phyloP scores from a whole-genome alignment of 2,329 filamentous ascomycete genomes.

The Penicillium paneum region DNA sequence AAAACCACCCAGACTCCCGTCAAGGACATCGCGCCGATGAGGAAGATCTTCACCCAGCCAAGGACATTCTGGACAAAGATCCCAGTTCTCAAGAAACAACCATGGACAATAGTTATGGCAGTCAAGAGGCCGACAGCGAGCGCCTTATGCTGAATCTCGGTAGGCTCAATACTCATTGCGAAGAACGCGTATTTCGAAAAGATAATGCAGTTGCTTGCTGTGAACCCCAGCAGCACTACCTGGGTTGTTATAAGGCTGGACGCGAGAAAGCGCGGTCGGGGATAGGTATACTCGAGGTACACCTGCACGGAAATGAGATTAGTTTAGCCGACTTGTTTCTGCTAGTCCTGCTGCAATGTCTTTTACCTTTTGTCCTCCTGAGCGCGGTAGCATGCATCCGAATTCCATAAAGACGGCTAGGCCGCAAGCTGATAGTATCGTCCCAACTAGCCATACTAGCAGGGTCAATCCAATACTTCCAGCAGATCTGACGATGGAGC shows the following conservation, averaged over 20 bases:
- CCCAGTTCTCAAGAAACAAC: slow-evolving; percentile 55
- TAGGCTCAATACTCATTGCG: slow-evolving; percentile 52
- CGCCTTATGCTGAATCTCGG: slow-evolving; percentile 52
- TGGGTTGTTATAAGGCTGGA: slow-evolving; percentile 63
- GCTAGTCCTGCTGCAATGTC: slow-evolving; percentile 46
- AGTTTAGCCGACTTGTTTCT: slow-evolving; percentile 38
- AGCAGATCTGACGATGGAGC: slow-evolving; percentile 62
- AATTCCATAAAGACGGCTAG: slow-evolving; percentile 64
- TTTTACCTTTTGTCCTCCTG: slow-evolving; percentile 62
- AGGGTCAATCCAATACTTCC: slow-evolving; percentile 65
- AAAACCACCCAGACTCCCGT: slow-evolving; percentile 60
- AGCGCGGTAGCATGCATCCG: slow-evolving; percentile 67
- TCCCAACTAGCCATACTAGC: slow-evolving; percentile 61
- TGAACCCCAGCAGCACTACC: slow-evolving; percentile 63
- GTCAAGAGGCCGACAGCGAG: slow-evolving; percentile 59
- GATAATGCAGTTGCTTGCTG: slow-evolving; percentile 67
- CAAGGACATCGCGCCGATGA: slow-evolving; percentile 61
- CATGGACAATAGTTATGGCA: slow-evolving; percentile 57
- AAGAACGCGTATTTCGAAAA: slow-evolving; percentile 65
- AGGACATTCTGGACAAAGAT: slow-evolving; percentile 60
- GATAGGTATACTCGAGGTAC: slow-evolving; percentile 68
- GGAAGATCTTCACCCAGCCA: slow-evolving; percentile 61
- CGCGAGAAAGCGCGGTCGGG: slow-evolving; percentile 60
- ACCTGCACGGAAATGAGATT: slow-evolving; percentile 46
- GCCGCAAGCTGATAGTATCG: slow-evolving; percentile 59